These are phyloP conservation scores for Opeltia flavorubescens DNA, from an alignment of 495 filamentous ascomycete species.

Conservation along the genomic window DNA sequence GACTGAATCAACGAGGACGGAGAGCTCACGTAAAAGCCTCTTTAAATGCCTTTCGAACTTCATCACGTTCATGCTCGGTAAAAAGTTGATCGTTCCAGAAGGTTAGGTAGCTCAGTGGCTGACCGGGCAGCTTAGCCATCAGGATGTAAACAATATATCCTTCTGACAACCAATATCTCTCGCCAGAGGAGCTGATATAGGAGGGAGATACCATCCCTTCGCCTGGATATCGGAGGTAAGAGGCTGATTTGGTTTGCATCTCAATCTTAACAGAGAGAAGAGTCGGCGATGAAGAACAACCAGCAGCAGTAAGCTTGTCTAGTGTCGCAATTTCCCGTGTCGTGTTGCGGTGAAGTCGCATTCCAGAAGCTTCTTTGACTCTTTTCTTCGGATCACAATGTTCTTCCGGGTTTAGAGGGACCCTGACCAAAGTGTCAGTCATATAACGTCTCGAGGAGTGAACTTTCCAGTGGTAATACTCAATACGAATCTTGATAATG, in stretches of 20 bases:
- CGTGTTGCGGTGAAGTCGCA: neutral
- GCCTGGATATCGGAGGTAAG: too few relatives aligned
- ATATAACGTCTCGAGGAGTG: neutral
- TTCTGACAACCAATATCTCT: too few relatives aligned
- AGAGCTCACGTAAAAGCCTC: too few relatives aligned
- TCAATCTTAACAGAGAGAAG: neutral
- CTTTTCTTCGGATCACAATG: neutral
- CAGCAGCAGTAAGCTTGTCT: neutral
- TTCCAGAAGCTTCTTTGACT: neutral
- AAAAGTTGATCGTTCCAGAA: too few relatives aligned
- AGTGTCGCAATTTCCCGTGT: neutral
- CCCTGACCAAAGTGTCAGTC: neutral
- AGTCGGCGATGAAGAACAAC: neutral
- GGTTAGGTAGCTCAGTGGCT: too few relatives aligned
- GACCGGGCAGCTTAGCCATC: too few relatives aligned
- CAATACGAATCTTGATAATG: slow-evolving; percentile 2
- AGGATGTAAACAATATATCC: too few relatives aligned
- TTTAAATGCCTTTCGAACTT: too few relatives aligned
- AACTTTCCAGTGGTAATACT: neutral
- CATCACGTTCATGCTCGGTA: too few relatives aligned
- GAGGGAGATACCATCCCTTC: too few relatives aligned
- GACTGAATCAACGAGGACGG: too few relatives aligned
- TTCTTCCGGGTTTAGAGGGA: neutral
- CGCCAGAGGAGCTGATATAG: too few relatives aligned
- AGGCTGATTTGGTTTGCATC: neutral